Evolutionary conservation across 192 early-diverging fungal genomes (phyloP), one percentile per base, ranked within the genome.

Genomic region (Borealophlyctis nickersoniae): DNA sequence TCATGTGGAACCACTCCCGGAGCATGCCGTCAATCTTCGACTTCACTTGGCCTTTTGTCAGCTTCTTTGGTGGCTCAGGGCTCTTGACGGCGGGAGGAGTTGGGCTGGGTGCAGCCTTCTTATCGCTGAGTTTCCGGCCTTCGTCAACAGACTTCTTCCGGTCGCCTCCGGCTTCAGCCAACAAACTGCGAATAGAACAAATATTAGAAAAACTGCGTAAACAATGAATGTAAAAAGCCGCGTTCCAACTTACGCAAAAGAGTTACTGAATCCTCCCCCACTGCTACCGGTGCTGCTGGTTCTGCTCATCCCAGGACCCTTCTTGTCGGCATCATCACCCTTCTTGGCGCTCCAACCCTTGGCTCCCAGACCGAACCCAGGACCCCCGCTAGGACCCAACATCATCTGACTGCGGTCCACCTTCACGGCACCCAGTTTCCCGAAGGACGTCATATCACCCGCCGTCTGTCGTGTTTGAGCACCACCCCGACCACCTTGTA

Each of bases 371-470:
- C 62, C 61, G 5, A 81, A 71, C n/a, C 62, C 76, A 63, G 56
- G 71, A 49, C 68, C 74, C 23, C 78, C 76, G 54, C 74, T 64
- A 31, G 86, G 79, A 59, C 89, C 83, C 36, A 87, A 75, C 34
- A 75, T 80, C n/a, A 76, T 62, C 16, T 63, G 28, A 7, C 66
- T 63, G 34, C 72, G 63, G 45, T 71, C 60, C 70, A 86, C 84
- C 64, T 78, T 77, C 52, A n/a, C n/a, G n/a, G n/a, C n/a, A n/a
- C 82, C 79, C 36, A 89, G 72, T 54, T 89, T 81, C 35, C 92
- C 92, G 74, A 94, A 93, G 45, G 79, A 77, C 24, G 84, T 77
- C 39, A 93, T 62, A 60, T 95, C 90, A 32, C 87, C 89, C 2
- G 83, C 78, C n/a, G n/a, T n/a, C 63, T 73, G 81, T 77, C 76